Conservation (phyloP, 2,329 filamentous ascomycete species). For the Exophiala phaeomuriformis region DNA sequence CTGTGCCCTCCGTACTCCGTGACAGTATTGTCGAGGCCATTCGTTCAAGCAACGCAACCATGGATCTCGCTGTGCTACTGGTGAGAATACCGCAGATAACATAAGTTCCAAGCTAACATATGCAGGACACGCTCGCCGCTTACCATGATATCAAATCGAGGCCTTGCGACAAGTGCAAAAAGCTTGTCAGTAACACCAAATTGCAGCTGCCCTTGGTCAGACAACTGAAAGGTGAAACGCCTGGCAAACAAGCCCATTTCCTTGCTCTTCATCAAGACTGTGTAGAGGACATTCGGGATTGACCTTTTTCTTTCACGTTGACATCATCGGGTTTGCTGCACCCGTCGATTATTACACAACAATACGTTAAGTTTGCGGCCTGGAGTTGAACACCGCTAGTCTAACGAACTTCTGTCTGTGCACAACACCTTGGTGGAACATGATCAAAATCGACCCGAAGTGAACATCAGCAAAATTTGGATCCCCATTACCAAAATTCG, state of each 20-base stretch:
- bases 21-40: conserved; percentile 30
- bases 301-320: too few relatives aligned
- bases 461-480: too few relatives aligned
- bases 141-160: conserved; percentile 37
- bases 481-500: too few relatives aligned
- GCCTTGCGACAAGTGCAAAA: conserved; percentile 35
- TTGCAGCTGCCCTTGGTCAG: conserved; percentile 38
- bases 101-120: conserved; percentile 7
- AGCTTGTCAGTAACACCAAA: conserved; percentile 33
- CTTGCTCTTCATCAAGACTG: conserved; percentile 18
- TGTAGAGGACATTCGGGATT: background rate
- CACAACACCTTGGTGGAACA: too few relatives aligned
- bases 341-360: too few relatives aligned
- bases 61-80: conserved; percentile 35
- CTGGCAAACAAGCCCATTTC: conserved; percentile 15
- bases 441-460: too few relatives aligned
- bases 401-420: too few relatives aligned
- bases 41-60: conserved; percentile 30
- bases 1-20: conserved; percentile 33
- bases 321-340: too few relatives aligned
- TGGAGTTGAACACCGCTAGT: too few relatives aligned
- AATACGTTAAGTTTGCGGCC: too few relatives aligned
- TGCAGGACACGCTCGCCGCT: conserved; percentile 38
- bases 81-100: conserved; percentile 31
- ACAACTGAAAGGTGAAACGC: conserved; percentile 24